Evolutionary conservation across 805 yeast genomes (phyloP).

Genomic region (Nakazawaea pomicola): DNA sequence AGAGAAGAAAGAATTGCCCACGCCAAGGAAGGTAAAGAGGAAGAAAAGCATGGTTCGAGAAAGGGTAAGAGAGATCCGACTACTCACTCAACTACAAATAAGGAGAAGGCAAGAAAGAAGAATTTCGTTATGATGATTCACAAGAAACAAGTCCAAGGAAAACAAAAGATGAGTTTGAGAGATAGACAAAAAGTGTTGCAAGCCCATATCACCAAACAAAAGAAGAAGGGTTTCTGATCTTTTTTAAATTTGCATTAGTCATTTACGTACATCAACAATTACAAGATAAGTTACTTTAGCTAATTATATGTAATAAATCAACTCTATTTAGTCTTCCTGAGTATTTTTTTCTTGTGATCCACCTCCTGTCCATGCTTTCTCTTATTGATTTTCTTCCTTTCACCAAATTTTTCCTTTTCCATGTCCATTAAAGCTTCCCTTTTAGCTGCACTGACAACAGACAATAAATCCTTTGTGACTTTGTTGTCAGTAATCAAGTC

Average conservation of each 20-base stretch:
- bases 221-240: slow-evolving; percentile 69
- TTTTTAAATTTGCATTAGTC: too few relatives aligned
- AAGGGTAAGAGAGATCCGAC: slow-evolving; percentile 72
- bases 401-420: slow-evolving; percentile 90
- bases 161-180: slow-evolving; percentile 81
- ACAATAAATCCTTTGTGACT: slow-evolving; percentile 69
- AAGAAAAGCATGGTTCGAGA: slow-evolving; percentile 82
- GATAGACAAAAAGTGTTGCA: slow-evolving; percentile 83
- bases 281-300: too few relatives aligned
- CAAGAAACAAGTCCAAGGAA: slow-evolving; percentile 90
- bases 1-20: slow-evolving; percentile 88
- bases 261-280: too few relatives aligned
- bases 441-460: slow-evolving; percentile 72
- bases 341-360: neutral
- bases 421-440: slow-evolving; percentile 89
- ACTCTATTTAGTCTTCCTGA: slow-evolving; percentile 17
- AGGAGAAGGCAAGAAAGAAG: slow-evolving; percentile 97
- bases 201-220: slow-evolving; percentile 87
- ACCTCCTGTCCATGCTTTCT: slow-evolving; percentile 25
- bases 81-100: slow-evolving; percentile 87
- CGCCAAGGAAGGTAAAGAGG: slow-evolving; percentile 89
- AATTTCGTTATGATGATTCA: slow-evolving; percentile 98
- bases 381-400: slow-evolving; percentile 49
- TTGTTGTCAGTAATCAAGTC: slow-evolving; percentile 68
- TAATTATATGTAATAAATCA: neutral